Base-by-base conservation (phyloP, 164 flowering plant species). In the Tetracentron sinense region DNA sequence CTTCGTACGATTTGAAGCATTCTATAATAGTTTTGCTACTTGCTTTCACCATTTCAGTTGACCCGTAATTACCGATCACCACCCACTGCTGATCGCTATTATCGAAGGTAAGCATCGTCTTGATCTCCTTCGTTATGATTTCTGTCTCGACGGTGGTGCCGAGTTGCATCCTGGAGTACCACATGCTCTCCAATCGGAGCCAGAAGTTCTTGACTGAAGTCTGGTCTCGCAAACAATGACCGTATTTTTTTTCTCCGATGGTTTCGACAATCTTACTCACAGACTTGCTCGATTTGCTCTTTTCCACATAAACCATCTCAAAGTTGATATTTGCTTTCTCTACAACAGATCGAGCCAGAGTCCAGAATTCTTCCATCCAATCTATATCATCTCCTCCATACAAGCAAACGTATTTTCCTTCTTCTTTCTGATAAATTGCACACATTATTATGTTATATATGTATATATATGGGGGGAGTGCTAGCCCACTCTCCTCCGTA, bases 231-330 rank as follows among this genome's bases (percentile, higher is more conserved):
- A 73, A 80, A 46, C 12, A 25, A 59, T 68, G 27, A 22, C 77
- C 54, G 1, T 77, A 16, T 8, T 38, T 38, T 10, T 38, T 16
- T 16, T 16, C 14, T 12, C 1, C 11, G 5, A 38, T 38, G 7
- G 14, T 38, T 16, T 38, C 44, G 2, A 38, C 11, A n/a, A n/a
- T n/a, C n/a, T n/a, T n/a, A n/a, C n/a, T n/a, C 35, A 76, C 69
- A 17, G 65, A 65, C 14, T 75, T 77, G 62, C 56, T 71, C 4
- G 74, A 75, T 65, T 74, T 70, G 66, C 77, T 70, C 53, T 78
- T 81, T 0, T 82, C 84, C n/a, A 81, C 82, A 23, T 78, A 81
- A 1, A 78, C 31, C 84, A 81, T 78, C 60, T 81, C 80, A 16
- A 81, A 35, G 4, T 60, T 58, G 12, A 76, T 50, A 1, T 26